A percentile compares a stretch with the other conserved stretches of the same genome.
phyloP scores from a whole-genome alignment of 2,329 filamentous ascomycete genomes.

The Lecanicillium sp. region DNA sequence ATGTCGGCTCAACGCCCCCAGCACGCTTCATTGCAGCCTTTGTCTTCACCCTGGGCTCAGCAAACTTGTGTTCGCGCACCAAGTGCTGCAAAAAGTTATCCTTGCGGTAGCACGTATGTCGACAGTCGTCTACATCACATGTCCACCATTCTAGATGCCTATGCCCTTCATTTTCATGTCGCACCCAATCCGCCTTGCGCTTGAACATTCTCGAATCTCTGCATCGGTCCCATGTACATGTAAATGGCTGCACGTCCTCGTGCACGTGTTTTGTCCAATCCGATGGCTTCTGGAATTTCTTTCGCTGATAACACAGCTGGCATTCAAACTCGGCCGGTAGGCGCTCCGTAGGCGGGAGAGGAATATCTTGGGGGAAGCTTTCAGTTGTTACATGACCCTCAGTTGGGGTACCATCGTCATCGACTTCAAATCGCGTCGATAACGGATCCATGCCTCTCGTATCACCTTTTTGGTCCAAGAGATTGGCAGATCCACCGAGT shows the following conservation, averaged over 20 bases:
- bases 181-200: slow-evolving; percentile 90
- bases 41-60: slow-evolving; percentile 71
- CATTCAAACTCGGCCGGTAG: slow-evolving; percentile 88
- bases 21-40: slow-evolving; percentile 58
- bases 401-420: slow-evolving; percentile 57
- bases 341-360: slow-evolving; percentile 66
- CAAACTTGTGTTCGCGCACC: slow-evolving; percentile 81
- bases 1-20: slow-evolving; percentile 54
- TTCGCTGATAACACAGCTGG: slow-evolving; percentile 74
- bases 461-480: slow-evolving; percentile 52
- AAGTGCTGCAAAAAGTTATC: slow-evolving; percentile 93
- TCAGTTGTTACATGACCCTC: slow-evolving; percentile 64
- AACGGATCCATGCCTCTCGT: slow-evolving; percentile 50
- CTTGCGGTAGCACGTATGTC: slow-evolving; percentile 74
- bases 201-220: slow-evolving; percentile 87
- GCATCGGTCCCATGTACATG: slow-evolving; percentile 80
- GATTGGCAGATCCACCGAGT: slow-evolving; percentile 55
- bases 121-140: slow-evolving; percentile 73
- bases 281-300: slow-evolving; percentile 82
- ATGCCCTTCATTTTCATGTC: slow-evolving; percentile 88
- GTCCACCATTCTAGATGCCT: slow-evolving; percentile 87
- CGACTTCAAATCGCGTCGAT: slow-evolving; percentile 40
- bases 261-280: slow-evolving; percentile 97
- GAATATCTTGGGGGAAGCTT: slow-evolving; percentile 73
- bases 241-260: slow-evolving; percentile 88